Evolutionary conservation across 305 asterid genomes (phyloP).

Genomic region (Euphrasia arctica): DNA sequence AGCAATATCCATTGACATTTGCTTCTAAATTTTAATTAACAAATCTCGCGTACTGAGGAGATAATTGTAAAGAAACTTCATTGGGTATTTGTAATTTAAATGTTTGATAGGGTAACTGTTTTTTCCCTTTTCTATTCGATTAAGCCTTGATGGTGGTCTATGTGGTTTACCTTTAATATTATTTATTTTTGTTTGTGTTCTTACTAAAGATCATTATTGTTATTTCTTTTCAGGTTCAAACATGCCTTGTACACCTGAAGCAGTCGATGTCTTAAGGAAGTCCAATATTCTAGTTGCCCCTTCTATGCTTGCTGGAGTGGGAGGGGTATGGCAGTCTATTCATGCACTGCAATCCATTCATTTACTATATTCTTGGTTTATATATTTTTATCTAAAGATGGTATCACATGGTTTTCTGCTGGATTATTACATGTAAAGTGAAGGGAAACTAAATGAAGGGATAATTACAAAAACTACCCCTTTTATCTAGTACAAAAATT

Average conservation of each 20-base stretch:
- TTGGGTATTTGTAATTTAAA: not conserved
- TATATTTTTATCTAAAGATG: not conserved
- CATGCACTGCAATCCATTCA: not conserved
- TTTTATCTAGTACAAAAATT: not conserved
- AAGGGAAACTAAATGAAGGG: not conserved
- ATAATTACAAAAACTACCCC: not conserved
- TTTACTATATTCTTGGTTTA: not conserved
- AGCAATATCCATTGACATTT: not conserved
- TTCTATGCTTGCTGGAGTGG: constrained; percentile 95
- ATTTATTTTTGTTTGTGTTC: constrained; percentile 11
- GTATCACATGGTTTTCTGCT: not conserved
- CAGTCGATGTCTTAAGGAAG: constrained; percentile 82
- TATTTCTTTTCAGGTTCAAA: constrained; percentile 61
- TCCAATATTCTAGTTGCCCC: constrained; percentile 89
- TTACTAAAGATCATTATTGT: constrained; percentile 24
- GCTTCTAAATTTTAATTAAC: not conserved
- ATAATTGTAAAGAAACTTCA: not conserved
- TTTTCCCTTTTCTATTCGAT: not conserved
- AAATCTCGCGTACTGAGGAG: not conserved
- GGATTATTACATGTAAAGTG: not conserved
- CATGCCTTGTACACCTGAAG: constrained; percentile 97
- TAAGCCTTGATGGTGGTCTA: not conserved
- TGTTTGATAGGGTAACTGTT: not conserved
- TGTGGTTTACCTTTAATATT: constrained; percentile 18
- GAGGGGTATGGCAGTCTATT: constrained; percentile 65